These are phyloP conservation scores for Epichloe uncinata DNA, from an alignment of 2,329 filamentous ascomycete genomes.

Conservation along the genomic window DNA sequence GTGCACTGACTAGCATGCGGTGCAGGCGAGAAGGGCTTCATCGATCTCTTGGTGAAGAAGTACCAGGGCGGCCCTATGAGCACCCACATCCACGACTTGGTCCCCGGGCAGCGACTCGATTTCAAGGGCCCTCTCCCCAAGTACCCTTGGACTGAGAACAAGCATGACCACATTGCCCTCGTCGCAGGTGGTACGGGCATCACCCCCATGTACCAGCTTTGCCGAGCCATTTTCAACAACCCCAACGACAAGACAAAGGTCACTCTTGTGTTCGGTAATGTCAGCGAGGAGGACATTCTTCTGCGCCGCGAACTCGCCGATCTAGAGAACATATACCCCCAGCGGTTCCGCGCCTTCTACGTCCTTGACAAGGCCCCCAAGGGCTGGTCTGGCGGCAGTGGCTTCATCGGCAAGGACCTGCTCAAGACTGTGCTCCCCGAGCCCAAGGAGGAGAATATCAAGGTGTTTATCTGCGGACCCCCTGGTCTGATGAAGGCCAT, in stretches of 20 bases:
- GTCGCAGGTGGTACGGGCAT: constrained; percentile 95
- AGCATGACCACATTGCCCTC: constrained; percentile 77
- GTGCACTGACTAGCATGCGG: not conserved
- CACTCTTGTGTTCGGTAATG: constrained; percentile 85
- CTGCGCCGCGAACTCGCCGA: constrained; percentile 73
- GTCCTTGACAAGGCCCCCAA: constrained; percentile 74
- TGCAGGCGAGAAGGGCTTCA: constrained; percentile 59
- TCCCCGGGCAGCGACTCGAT: constrained; percentile 67
- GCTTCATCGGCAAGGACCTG: constrained; percentile 78
- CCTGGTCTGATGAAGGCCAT: constrained; percentile 89
- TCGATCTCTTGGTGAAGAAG: constrained; percentile 85
- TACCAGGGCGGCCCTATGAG: constrained; percentile 91
- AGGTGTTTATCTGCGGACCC: constrained; percentile 96
- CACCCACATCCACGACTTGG: constrained; percentile 71
- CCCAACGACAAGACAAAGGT: constrained; percentile 96
- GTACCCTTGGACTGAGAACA: constrained; percentile 81
- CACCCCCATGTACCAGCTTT: constrained; percentile 94
- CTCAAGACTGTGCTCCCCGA: constrained; percentile 91
- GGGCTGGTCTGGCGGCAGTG: constrained; percentile 63
- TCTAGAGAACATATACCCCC: constrained; percentile 89
- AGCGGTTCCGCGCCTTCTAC: constrained; percentile 92
- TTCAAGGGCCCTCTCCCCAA: constrained; percentile 96
- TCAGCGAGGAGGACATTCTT: constrained; percentile 80
- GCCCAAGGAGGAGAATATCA: constrained; percentile 83
- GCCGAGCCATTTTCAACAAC: constrained; percentile 87